A percentile compares a stretch with the other conserved stretches of the same genome.
phyloP scores from a whole-genome alignment of 2,329 filamentous ascomycete species.

The Moelleriella libera region DNA sequence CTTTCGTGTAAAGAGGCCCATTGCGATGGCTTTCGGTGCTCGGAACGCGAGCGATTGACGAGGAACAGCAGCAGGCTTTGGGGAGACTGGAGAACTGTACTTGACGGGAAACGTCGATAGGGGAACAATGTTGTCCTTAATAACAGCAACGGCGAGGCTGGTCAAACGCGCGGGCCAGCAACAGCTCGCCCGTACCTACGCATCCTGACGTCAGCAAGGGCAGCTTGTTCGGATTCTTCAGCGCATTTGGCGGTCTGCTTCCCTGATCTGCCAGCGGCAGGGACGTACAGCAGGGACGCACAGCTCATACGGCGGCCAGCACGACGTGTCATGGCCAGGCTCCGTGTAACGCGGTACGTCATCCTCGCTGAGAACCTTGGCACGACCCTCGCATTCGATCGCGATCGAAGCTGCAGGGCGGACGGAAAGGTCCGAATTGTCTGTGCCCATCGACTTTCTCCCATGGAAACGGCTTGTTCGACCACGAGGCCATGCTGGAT shows the following conservation, averaged over 20 bases:
- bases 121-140: no score
- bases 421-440: background rate
- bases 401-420: no score
- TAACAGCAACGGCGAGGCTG: no score
- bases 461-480: background rate
- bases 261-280: background rate
- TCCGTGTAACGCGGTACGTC: background rate
- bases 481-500: no score
- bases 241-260: background rate
- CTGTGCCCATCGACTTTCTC: background rate
- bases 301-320: no score
- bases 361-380: background rate
- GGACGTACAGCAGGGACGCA: background rate
- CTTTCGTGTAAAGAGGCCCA: conserved; percentile 2
- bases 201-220: background rate
- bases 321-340: background rate
- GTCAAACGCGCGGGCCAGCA: background rate
- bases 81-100: no score
- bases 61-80: no score
- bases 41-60: no score
- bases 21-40: background rate
- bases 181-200: background rate
- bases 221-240: background rate
- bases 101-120: no score
- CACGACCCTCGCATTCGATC: background rate